These are phyloP conservation scores for Pulveroboletus sp. DNA, from an alignment of 768 basidiomycete genomes.

Conservation along the genomic window DNA sequence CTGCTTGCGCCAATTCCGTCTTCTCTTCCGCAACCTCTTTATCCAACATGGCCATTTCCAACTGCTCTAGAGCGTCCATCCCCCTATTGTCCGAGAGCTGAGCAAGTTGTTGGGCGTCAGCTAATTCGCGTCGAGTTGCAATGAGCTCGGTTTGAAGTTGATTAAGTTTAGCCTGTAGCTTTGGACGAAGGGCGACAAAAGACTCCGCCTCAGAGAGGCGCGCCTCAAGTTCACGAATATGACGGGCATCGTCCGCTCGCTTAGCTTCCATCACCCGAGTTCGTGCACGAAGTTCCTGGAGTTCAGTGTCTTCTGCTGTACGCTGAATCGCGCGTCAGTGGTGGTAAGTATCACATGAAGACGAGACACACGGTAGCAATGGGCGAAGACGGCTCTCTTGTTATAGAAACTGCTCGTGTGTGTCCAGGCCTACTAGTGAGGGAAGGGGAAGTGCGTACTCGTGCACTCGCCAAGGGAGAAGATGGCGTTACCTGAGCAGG, in stretches of 20 bases:
- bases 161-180: conserved; percentile 84
- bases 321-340: conserved; percentile 20
- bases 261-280: conserved; percentile 82
- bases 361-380: conserved; percentile 15
- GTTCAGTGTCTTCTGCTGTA: conserved; percentile 50
- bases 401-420: conserved; percentile 13
- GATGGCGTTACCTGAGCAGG: conserved; percentile 16
- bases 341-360: background rate
- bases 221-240: conserved; percentile 77
- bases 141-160: conserved; percentile 77
- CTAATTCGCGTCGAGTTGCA: conserved; percentile 66
- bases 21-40: conserved; percentile 96
- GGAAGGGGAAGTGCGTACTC: conserved; percentile 1
- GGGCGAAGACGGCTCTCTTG: conserved; percentile 28
- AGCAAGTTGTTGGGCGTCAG: conserved; percentile 72
- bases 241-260: conserved; percentile 80
- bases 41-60: conserved; percentile 94
- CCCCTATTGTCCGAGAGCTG: conserved; percentile 65
- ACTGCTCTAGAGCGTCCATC: conserved; percentile 78
- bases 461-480: conserved; percentile 11
- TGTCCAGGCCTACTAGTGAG: conserved; percentile 9
- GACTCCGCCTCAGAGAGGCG: conserved; percentile 81
- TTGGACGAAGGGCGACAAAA: conserved; percentile 80
- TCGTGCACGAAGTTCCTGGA: conserved; percentile 80
- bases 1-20: conserved; percentile 72